Evolutionary conservation across 495 filamentous ascomycete species (phyloP), one percentile per base, ranked within the genome.

Genomic region (Oidiodendron maius): DNA sequence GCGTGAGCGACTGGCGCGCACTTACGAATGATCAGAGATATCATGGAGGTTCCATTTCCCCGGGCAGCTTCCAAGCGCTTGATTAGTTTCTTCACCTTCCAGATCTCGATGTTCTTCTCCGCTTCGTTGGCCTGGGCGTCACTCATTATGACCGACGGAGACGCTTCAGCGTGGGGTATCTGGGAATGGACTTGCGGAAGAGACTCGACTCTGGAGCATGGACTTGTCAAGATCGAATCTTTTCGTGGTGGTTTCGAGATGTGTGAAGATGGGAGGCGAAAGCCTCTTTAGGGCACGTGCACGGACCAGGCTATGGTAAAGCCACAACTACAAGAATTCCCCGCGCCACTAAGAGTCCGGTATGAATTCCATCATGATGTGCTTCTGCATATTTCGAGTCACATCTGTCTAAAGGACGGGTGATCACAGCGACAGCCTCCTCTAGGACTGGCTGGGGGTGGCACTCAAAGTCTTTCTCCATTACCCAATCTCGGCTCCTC

Each of bases 41-140:
- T 98, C 93, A 96, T 96, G 67, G 83, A 88, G 50, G 91, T 96
- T 71, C 91, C 91, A 76, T 96, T 96, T 65, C 91, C 91, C 58
- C 90, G 72, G 39, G 90, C 90, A 46, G 86, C 84, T 67, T 95
- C 91, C 57, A 96, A 84, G 46, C 91, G 84, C 72, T 95, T 96
- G 70, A 96, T 93, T 56, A 96, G 72, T 73, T 98, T 97, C 78
- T 98, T 98, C 52, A 98, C 78, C 71, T 83, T 83, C 79, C 79
- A 83, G 69, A 82, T 87, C 77, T 89, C 84, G 60, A 83, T 83
- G 66, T 97, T 98, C 80, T 96, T 96, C 75, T 98, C 93, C 36
- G 89, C 91, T 66, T 97, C 94, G 71, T 83, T 91, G 54, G 80
- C 79, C 70, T 91, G 82, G 63, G 86, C 74, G 67, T 89, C 80